A percentile compares a stretch with the other conserved stretches of the same genome.
Conservation (phyloP, 306 rosid species). For the Fagus sylvatica region DNA sequence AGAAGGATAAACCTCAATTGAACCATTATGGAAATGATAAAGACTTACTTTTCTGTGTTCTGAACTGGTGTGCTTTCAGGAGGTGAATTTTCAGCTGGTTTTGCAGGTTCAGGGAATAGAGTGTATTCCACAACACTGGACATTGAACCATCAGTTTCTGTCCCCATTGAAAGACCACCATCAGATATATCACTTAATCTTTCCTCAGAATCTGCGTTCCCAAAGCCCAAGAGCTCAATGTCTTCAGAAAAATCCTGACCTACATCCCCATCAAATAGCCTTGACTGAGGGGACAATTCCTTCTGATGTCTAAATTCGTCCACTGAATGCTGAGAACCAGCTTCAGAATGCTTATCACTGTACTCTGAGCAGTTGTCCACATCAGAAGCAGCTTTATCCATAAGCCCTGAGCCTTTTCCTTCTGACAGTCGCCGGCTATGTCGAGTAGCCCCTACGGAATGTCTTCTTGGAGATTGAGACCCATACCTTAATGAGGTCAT, state of each 20-base stretch:
- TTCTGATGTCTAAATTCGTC: conserved; percentile 63
- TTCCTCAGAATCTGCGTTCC: conserved; percentile 91
- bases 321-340: conserved; percentile 70
- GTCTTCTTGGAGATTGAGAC: conserved; percentile 74
- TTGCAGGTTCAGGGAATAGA: conserved; percentile 80
- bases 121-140: conserved; percentile 90
- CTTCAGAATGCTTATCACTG: conserved; percentile 79
- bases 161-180: conserved; percentile 98
- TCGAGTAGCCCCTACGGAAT: conserved; percentile 52
- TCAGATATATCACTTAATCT: conserved; percentile 97
- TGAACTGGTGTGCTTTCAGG: conserved; percentile 34
- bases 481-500: conserved; percentile 46
- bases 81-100: conserved; percentile 46
- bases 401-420: conserved; percentile 36
- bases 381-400: conserved; percentile 57
- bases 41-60: conserved; percentile 55
- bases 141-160: conserved; percentile 95
- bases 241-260: conserved; percentile 62
- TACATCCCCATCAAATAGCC: conserved; percentile 39
- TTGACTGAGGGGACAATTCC: conserved; percentile 41
- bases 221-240: conserved; percentile 80
- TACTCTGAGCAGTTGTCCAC: conserved; percentile 72
- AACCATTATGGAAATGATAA: not conserved
- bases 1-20: not conserved
- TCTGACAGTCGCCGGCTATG: conserved; percentile 43